Evolutionary conservation across 202 grass and related monocot species (phyloP).

Genomic region (Elaeis oleifera): DNA sequence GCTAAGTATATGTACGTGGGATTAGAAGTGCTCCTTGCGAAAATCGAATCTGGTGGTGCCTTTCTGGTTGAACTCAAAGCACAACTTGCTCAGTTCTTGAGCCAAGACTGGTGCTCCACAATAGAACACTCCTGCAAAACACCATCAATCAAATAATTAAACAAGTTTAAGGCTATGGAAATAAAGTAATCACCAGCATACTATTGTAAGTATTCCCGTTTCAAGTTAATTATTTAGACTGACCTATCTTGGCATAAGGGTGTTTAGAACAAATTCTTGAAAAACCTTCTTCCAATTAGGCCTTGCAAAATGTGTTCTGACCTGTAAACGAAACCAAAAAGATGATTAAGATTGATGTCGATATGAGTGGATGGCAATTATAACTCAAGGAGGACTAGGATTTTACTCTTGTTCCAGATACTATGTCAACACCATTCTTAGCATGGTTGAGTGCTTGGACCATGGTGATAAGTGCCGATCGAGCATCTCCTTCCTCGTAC

Average conservation of each 20-base stretch:
- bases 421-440: constrained; percentile 85
- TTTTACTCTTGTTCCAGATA: constrained; percentile 83
- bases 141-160: constrained; percentile 28
- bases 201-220: constrained; percentile 7
- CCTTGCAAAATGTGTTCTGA: constrained; percentile 85
- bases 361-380: neutral
- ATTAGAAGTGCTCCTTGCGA: constrained; percentile 93
- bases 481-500: constrained; percentile 91
- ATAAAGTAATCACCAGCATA: constrained; percentile 14
- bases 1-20: constrained; percentile 17
- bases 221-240: constrained; percentile 15
- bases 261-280: constrained; percentile 81
- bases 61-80: constrained; percentile 67
- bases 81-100: constrained; percentile 75
- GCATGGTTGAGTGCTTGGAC: constrained; percentile 77
- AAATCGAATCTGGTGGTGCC: constrained; percentile 73
- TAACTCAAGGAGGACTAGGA: neutral
- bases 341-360: neutral
- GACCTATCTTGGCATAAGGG: constrained; percentile 82
- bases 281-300: constrained; percentile 83
- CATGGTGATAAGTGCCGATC: constrained; percentile 89
- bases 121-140: constrained; percentile 69
- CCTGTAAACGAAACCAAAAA: constrained; percentile 25
- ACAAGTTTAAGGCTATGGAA: constrained; percentile 16
- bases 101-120: constrained; percentile 70